phyloP scores from a whole-genome alignment of 352 stramenopile genomes.

The Blastocystis hominis region DNA sequence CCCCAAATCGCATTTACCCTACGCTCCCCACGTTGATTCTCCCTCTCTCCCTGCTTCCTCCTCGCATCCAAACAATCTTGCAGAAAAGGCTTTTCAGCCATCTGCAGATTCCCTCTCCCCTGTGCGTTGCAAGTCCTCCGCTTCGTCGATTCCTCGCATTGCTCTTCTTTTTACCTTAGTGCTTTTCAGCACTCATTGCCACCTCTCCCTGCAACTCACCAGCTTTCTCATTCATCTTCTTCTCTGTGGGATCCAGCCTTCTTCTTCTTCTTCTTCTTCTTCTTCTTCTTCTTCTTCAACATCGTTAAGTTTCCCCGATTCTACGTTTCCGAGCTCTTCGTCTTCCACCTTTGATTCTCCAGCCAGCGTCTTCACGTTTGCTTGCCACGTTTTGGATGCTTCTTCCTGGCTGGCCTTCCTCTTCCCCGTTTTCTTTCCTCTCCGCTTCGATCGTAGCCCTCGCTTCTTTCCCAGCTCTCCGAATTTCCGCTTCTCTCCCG shows the following conservation, averaged over 20 bases:
- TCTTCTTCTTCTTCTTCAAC: neutral
- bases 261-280: neutral
- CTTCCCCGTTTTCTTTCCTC: neutral
- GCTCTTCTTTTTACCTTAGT: neutral
- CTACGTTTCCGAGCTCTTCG: neutral
- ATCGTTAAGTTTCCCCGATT: neutral
- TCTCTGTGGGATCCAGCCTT: neutral
- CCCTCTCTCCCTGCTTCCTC: neutral
- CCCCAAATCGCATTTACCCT: neutral
- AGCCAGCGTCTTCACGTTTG: neutral
- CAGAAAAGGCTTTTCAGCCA: neutral
- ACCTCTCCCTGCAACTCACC: neutral
- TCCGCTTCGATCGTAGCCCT: neutral
- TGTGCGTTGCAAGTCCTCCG: neutral
- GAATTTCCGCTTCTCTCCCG: neutral
- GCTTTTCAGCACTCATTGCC: neutral
- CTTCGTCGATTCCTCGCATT: neutral
- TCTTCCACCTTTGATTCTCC: neutral
- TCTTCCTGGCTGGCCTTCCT: neutral
- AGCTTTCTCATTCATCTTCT: neutral
- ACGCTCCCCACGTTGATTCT: neutral
- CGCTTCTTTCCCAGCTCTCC: neutral
- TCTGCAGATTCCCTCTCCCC: neutral
- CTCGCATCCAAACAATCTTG: neutral
- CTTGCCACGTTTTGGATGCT: neutral